Evolutionary conservation across 202 grass and related monocot genomes (phyloP), one percentile per base, ranked within the genome.

Genomic region (Eragrostis tef): DNA sequence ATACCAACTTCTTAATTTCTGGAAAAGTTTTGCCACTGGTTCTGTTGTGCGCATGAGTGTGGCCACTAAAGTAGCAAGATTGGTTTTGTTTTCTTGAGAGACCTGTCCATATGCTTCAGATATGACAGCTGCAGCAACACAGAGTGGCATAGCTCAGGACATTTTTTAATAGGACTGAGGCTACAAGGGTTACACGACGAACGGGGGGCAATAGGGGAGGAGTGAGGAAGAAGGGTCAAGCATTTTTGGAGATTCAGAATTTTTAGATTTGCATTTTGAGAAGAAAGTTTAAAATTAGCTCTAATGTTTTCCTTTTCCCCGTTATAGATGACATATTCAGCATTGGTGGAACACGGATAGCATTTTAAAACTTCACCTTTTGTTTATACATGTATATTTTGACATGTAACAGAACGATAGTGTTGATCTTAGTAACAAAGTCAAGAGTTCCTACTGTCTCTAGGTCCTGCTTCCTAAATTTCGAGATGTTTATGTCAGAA

Each of bases 371-470:
- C 19, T 62, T 27, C 27, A 42, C 56, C 21, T 64, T 66, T 29
- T 8, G 34, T 67, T 39, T 73, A 52, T 68, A 69, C 31, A 13
- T 69, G n/a, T 26, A 77, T 43, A 41, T 72, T 73, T 79, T 22
- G 46, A 67, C 6, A 60, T 77, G 15, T 68, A 11, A 50, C 46
- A 51, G 42, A 65, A 52, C 50, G n/a, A 46, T 59, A 69, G 36
- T 29, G 8, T 42, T 43, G 11, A 54, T 20, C 31, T 61, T 45
- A 61, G 39, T 26, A 27, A 46, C 54, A 27, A 27, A 24, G 56
- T 77, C 74, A 29, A 11, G 22, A 9, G 10, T 31, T 49, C 8
- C 25, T 20, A 4, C 16, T 52, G 16, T 51, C 9, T 51, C 29
- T 29, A 51, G 25, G 14, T 52, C 47, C 1, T 20, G 48, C 25